Percentiles rank a stretch among this genome's conserved stretches.
phyloP scores from a whole-genome alignment of 352 stramenopile species.

The Globisporangium recalcitrans region DNA sequence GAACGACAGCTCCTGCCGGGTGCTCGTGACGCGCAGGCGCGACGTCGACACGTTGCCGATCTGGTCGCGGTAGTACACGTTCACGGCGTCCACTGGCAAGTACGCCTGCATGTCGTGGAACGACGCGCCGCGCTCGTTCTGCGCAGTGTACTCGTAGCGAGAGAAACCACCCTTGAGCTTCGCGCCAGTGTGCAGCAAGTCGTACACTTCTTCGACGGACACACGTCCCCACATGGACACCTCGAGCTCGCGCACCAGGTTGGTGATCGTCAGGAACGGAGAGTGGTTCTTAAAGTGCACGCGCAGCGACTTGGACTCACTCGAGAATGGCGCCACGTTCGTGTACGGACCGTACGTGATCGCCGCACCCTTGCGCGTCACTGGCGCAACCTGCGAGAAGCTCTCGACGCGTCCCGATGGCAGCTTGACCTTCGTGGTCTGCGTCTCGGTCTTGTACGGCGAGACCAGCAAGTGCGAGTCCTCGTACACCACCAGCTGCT shows the following conservation, averaged over 20 bases:
- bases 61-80: slow-evolving; percentile 90
- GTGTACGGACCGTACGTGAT: slow-evolving; percentile 79
- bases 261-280: slow-evolving; percentile 83
- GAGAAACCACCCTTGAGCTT: slow-evolving; percentile 84
- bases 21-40: slow-evolving; percentile 41
- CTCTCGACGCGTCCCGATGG: slow-evolving; percentile 67
- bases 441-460: slow-evolving; percentile 69
- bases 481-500: slow-evolving; percentile 82
- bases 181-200: slow-evolving; percentile 81
- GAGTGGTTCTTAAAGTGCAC: slow-evolving; percentile 87
- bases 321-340: slow-evolving; percentile 45
- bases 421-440: slow-evolving; percentile 86
- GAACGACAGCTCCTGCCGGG: slow-evolving; percentile 70
- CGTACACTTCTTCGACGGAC: slow-evolving; percentile 85
- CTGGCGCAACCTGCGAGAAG: slow-evolving; percentile 51
- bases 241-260: slow-evolving; percentile 83
- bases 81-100: slow-evolving; percentile 71
- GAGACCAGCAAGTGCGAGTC: slow-evolving; percentile 61
- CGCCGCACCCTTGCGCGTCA: slow-evolving; percentile 62
- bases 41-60: slow-evolving; percentile 90
- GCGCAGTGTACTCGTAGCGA: slow-evolving; percentile 77
- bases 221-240: slow-evolving; percentile 89
- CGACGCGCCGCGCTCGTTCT: slow-evolving; percentile 58
- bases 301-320: slow-evolving; percentile 28
- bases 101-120: slow-evolving; percentile 70